Evolutionary conservation across 2,329 filamentous ascomycete species (phyloP).

Genomic region (Stachybotrys echinatus): DNA sequence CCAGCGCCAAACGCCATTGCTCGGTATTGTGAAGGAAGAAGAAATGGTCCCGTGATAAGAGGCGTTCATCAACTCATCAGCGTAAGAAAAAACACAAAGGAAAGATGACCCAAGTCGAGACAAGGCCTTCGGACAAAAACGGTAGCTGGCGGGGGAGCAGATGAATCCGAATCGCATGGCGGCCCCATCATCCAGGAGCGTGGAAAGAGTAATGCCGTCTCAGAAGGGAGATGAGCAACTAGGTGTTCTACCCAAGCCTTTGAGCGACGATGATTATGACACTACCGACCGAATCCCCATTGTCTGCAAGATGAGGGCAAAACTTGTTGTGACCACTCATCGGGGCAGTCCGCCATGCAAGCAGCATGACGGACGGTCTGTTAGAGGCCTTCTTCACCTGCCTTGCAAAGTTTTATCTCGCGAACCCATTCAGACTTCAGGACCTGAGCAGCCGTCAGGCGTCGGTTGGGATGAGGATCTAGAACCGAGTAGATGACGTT

Average conservation of each 20-base stretch:
- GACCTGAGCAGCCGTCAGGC: constrained; percentile 93
- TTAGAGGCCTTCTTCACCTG: constrained; percentile 89
- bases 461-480: constrained; percentile 85
- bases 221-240: background rate
- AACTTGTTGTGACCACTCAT: constrained; percentile 7
- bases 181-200: no score
- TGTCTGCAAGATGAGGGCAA: constrained; percentile 17
- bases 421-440: constrained; percentile 98
- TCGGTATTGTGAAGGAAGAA: constrained; percentile 19
- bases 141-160: no score
- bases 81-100: constrained; percentile 1
- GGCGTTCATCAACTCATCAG: constrained; percentile 17
- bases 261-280: background rate
- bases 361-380: constrained; percentile 19
- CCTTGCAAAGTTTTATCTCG: constrained; percentile 95
- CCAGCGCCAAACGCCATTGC: constrained; percentile 25
- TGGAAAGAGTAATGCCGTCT: no score
- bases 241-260: background rate
- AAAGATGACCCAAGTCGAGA: background rate
- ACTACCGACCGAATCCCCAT: constrained; percentile 7
- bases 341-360: constrained; percentile 21
- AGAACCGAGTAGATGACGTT: constrained; percentile 99
- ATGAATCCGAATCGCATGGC: no score
- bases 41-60: constrained; percentile 8
- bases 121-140: background rate